Percentiles rank a stretch among this genome's conserved stretches.
phyloP scores from a whole-genome alignment of 2,329 filamentous ascomycete species.

The Colletotrichum sp. region DNA sequence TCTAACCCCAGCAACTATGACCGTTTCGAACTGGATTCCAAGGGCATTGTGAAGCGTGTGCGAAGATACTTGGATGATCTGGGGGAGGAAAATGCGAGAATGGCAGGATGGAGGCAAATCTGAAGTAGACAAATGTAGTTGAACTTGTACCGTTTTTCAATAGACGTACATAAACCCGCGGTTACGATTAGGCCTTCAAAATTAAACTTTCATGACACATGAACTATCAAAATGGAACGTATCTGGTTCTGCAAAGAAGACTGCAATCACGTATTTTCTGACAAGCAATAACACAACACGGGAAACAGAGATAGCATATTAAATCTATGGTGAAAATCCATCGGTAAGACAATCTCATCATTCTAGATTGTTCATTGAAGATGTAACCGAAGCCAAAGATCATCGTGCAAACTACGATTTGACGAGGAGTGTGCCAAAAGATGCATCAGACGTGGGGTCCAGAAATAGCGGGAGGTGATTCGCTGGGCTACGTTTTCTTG shows the following conservation, averaged over 20 bases:
- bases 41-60: slow-evolving; percentile 39
- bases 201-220: background rate
- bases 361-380: background rate
- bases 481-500: background rate
- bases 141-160: background rate
- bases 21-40: slow-evolving; percentile 48
- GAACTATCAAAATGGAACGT: background rate
- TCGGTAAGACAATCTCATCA: background rate
- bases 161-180: no score
- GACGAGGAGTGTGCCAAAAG: background rate
- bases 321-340: background rate
- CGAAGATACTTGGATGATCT: slow-evolving; percentile 24
- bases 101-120: slow-evolving; percentile 25
- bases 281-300: background rate
- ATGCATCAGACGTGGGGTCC: background rate
- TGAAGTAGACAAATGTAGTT: background rate
- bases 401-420: background rate
- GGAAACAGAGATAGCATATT: background rate
- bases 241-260: background rate
- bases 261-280: background rate
- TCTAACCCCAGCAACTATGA: slow-evolving; percentile 51
- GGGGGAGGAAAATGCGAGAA: slow-evolving; percentile 24
- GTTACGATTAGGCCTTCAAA: background rate
- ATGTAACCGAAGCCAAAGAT: background rate
- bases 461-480: background rate